Evolutionary conservation across 2,329 filamentous ascomycete genomes (phyloP), one percentile per base, ranked within the genome.

Genomic region (Colletotrichum sp.): DNA sequence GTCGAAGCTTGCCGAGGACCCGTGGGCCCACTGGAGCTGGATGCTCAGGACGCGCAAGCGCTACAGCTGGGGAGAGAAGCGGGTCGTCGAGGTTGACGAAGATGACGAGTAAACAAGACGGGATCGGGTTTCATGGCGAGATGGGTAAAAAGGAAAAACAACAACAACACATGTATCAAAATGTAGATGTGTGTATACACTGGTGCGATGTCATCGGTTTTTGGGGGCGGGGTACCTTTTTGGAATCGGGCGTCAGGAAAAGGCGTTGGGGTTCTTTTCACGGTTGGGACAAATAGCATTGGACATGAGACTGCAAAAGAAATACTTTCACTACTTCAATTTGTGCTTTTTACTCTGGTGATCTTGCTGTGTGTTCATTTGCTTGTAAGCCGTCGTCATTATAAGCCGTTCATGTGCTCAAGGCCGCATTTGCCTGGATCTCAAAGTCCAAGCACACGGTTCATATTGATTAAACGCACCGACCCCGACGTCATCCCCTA

Each of bases 21-120:
- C 85, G 8, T 83, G 82, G 83, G 74, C 60, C 13, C 85, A 86
- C 79, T 86, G 84, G 85, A 85, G 82, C 77, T 86, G 85, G 85
- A 82, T 83, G 83, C 70, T 82, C 75, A 78, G 83, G 77, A 82
- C 79, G 16, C 81, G 78, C 72, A 81, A 80, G 78, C 78, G 81
- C 55, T 81, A 81, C 78, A 80, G 82, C 48, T 83, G 82, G 82
- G 80, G 78, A 21, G 61, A 64, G 61, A 64, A 43, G 61, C n/a
- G 61, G 34, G 61, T 64, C 34, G 32, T 67, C 34, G 61, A 61
- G 32, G 43, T 48, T 4, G 67, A 69, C 4, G 52, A 48, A 21
- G 60, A 67, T 7, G 43, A 80, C 36, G 24, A 64, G 34, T 16
- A 24, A 15, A 34, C 4, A 34, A 3, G 2, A 8, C 16, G 21